phyloP scores from a whole-genome alignment of 345 rosid genomes.

The Melaleuca alternifolia region DNA sequence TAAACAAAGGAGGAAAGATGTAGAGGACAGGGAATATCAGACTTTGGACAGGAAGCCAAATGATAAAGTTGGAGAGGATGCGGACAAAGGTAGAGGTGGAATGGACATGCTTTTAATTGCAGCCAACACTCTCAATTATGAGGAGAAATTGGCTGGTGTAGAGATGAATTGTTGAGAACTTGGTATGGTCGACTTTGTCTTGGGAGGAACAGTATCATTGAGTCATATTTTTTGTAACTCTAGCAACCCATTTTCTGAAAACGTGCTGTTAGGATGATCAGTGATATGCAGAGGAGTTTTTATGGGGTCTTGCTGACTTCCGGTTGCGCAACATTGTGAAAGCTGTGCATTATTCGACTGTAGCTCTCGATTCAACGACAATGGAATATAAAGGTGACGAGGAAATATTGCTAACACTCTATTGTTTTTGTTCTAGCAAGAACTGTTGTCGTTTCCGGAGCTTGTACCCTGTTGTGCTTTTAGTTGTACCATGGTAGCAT shows the following conservation, averaged over 20 bases:
- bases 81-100: constrained; percentile 19
- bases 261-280: not conserved
- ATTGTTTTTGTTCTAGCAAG: not conserved
- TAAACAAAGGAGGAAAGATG: constrained; percentile 11
- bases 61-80: not conserved
- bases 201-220: not conserved
- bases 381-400: not conserved
- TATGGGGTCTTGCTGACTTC: not conserved
- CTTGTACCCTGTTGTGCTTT: not conserved
- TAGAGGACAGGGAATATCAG: not conserved
- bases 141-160: constrained; percentile 30
- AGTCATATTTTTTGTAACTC: not conserved
- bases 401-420: not conserved
- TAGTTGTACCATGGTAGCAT: not conserved
- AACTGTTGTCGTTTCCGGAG: not conserved
- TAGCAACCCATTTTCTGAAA: not conserved
- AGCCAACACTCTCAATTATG: constrained; percentile 47
- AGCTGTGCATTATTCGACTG: not conserved
- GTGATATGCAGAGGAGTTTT: not conserved
- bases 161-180: constrained; percentile 7
- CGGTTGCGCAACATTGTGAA: not conserved
- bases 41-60: not conserved
- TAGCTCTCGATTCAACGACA: not conserved
- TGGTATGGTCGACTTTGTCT: not conserved
- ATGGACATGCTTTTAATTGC: constrained; percentile 80